Evolutionary conservation across 2,329 filamentous ascomycete genomes (phyloP).

Genomic region (Hymenotorrendiella dingleyae): DNA sequence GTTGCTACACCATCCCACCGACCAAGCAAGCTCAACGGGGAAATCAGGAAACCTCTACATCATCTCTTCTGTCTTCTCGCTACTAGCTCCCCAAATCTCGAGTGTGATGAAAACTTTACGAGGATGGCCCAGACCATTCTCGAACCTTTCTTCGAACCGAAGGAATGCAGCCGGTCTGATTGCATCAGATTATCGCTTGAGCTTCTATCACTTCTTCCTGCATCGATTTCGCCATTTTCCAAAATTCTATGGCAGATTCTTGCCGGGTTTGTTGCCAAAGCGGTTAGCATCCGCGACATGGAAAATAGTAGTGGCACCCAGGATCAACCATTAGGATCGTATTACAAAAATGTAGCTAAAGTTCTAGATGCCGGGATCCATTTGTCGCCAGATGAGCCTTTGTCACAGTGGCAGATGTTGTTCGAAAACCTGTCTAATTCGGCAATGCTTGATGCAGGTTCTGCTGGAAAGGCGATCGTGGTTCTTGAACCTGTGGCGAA

Average conservation of each 20-base stretch:
- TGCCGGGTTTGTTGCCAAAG: slow-evolving; percentile 23
- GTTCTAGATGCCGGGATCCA: slow-evolving; percentile 59
- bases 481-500: slow-evolving; percentile 68
- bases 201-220: slow-evolving; percentile 21
- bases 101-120: slow-evolving; percentile 21
- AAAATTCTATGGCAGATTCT: slow-evolving; percentile 26
- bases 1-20: slow-evolving; percentile 60
- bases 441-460: slow-evolving; percentile 58
- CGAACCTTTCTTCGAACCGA: slow-evolving; percentile 48
- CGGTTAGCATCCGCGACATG: slow-evolving; percentile 14
- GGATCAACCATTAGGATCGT: slow-evolving; percentile 51
- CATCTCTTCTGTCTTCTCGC: slow-evolving; percentile 58
- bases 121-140: slow-evolving; percentile 43
- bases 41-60: slow-evolving; percentile 54
- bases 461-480: slow-evolving; percentile 58
- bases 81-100: slow-evolving; percentile 16
- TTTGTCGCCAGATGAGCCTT: slow-evolving; percentile 26
- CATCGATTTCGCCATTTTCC: slow-evolving; percentile 23
- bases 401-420: slow-evolving; percentile 41
- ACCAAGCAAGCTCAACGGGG: slow-evolving; percentile 41
- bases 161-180: slow-evolving; percentile 29
- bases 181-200: slow-evolving; percentile 34
- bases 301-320: slow-evolving; percentile 29
- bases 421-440: slow-evolving; percentile 51
- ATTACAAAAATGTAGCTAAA: slow-evolving; percentile 63